Evolutionary conservation across 2,329 filamentous ascomycete genomes (phyloP).

Genomic region (Allantophomopsis cytisporea): DNA sequence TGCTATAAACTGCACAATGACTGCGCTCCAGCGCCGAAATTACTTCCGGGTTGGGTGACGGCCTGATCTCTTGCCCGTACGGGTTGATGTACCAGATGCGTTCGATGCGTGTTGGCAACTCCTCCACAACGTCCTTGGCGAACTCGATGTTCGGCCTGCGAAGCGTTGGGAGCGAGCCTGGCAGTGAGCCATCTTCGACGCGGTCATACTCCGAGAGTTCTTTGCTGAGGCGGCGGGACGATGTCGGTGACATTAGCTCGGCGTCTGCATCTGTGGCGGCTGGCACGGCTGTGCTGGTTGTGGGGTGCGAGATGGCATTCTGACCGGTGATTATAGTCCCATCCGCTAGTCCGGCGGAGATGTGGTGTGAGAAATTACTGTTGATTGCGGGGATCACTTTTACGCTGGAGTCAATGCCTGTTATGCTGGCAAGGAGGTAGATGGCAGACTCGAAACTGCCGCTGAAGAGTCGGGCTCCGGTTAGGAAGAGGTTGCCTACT

Average conservation of each 20-base stretch:
- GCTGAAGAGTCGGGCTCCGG: slow-evolving; percentile 78
- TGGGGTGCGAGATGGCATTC: slow-evolving; percentile 80
- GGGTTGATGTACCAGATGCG: slow-evolving; percentile 97
- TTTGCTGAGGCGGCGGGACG: slow-evolving; percentile 11
- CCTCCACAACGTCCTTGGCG: slow-evolving; percentile 61
- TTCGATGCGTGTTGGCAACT: slow-evolving; percentile 64
- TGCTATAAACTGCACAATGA: slow-evolving; percentile 71
- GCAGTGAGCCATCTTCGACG: slow-evolving; percentile 69
- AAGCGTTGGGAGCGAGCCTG: slow-evolving; percentile 67
- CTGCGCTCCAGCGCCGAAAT: slow-evolving; percentile 51
- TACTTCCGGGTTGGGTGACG: slow-evolving; percentile 71
- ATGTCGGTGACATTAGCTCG: slow-evolving; percentile 6
- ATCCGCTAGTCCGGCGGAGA: slow-evolving; percentile 67
- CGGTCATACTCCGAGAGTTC: slow-evolving; percentile 43
- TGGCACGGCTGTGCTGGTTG: slow-evolving; percentile 8
- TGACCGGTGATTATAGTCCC: slow-evolving; percentile 76
- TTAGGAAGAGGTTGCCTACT: slow-evolving; percentile 69
- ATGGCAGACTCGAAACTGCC: slow-evolving; percentile 89
- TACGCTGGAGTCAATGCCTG: slow-evolving; percentile 64
- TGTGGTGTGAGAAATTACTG: slow-evolving; percentile 91
- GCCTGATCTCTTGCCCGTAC: slow-evolving; percentile 90
- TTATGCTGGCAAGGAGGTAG: slow-evolving; percentile 78
- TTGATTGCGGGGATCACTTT: slow-evolving; percentile 83
- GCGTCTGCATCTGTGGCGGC: slow-evolving; percentile 11
- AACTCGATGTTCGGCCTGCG: slow-evolving; percentile 73